phyloP scores from a whole-genome alignment of 148 eudicot species.

The Camellia sinensis region DNA sequence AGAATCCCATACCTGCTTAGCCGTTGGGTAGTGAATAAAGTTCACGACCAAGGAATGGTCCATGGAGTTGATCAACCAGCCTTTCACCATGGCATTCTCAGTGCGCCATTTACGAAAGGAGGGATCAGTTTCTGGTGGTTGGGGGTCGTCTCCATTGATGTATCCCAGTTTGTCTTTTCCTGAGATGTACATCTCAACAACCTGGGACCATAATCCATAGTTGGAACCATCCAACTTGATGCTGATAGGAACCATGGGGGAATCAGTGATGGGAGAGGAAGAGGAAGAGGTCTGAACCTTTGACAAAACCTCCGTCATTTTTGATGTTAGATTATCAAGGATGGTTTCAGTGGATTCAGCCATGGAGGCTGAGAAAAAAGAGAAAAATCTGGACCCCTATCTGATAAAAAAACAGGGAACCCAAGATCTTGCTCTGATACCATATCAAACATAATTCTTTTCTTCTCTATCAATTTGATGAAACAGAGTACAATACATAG shows the following conservation, averaged over 20 bases:
- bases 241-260: neutral
- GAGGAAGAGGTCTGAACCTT: neutral
- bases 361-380: neutral
- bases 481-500: neutral
- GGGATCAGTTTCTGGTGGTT: neutral
- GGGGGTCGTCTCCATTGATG: conserved; percentile 3
- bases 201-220: neutral
- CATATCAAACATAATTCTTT: neutral
- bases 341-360: neutral
- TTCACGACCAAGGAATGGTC: neutral
- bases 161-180: conserved; percentile 5
- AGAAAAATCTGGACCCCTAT: neutral
- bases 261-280: neutral
- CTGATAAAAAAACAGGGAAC: neutral
- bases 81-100: conserved; percentile 1
- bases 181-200: neutral
- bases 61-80: conserved; percentile 10
- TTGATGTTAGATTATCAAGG: neutral
- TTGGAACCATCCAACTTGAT: conserved; percentile 1
- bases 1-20: neutral
- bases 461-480: neutral
- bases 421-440: neutral
- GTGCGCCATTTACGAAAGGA: neutral
- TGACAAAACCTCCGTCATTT: neutral
- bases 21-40: neutral